phyloP scores from a whole-genome alignment of 108 stramenopile genomes.

The Conticribra guillardii region DNA sequence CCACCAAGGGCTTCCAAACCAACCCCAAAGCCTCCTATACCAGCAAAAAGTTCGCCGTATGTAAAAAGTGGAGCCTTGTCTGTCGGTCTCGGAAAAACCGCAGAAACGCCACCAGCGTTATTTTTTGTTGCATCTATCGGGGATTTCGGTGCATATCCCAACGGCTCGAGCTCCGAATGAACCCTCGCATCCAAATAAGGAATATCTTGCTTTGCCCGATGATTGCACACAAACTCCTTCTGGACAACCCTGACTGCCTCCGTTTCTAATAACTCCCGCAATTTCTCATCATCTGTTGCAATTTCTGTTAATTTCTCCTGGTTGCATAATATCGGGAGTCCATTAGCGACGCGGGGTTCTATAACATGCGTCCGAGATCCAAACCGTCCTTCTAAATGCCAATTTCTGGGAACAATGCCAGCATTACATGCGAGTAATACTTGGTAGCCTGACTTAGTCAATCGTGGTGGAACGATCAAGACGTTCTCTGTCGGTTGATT shows the following conservation, averaged over 20 bases:
- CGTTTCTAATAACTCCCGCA: slow-evolving; percentile 42
- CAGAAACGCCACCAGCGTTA: too few species aligned
- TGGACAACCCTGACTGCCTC: slow-evolving; percentile 51
- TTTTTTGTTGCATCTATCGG: not conserved
- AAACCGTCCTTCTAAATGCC: slow-evolving; percentile 80
- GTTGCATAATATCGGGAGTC: slow-evolving; percentile 42
- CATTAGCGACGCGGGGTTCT: slow-evolving; percentile 24
- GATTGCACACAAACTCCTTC: slow-evolving; percentile 42
- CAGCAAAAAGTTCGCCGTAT: slow-evolving; percentile 79
- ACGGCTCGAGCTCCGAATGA: slow-evolving; percentile 38
- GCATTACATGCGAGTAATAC: slow-evolving; percentile 44
- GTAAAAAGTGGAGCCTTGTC: slow-evolving; percentile 50
- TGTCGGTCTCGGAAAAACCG: slow-evolving; percentile 11
- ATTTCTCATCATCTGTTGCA: slow-evolving; percentile 1
- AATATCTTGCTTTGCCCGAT: slow-evolving; percentile 24
- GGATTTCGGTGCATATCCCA: slow-evolving; percentile 8
- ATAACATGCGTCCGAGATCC: slow-evolving; percentile 69
- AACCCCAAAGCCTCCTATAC: slow-evolving; percentile 87
- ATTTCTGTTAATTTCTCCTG: slow-evolving; percentile 15
- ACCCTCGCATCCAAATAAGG: slow-evolving; percentile 43
- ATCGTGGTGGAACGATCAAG: slow-evolving; percentile 58
- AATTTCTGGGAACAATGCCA: slow-evolving; percentile 51
- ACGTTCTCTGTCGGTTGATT: slow-evolving; percentile 42
- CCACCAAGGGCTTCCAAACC: slow-evolving; percentile 83
- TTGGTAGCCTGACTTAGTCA: slow-evolving; percentile 69